Evolutionary conservation across 495 filamentous ascomycete species (phyloP), one percentile per base, ranked within the genome.

Genomic region (Hypomontagnella monticulosa): DNA sequence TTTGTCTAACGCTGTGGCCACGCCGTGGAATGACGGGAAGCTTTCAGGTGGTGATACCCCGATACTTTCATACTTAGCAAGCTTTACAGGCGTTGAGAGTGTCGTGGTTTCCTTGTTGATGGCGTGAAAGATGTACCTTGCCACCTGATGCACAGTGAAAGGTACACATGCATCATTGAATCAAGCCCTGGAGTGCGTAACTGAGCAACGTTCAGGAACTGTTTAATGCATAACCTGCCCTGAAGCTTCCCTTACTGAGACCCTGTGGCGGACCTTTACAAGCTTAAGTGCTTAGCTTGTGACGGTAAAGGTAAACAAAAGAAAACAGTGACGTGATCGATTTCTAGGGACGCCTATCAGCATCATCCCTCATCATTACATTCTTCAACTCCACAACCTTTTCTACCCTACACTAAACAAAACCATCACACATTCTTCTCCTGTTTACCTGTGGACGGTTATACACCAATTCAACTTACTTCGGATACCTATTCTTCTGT

Each of bases 271-370:
- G 23, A 27, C 6, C 23, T 27, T 27, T 27, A 27, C 23, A 27
- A 15, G 14, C 10, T 54, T 11, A 32, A 19, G 56, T 14, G 10
- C 50, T 44, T 38, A 38, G 10, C 20, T 14, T 46, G 3, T 23
- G 50, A 62, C 58, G 51, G 51, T 66, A 41, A 54, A 57, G 57
- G 64, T 62, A 67, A 63, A 63, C 60, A 60, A 63, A 69, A 64
- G 42, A 46, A 63, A 63, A 55, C 16, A 51, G 66, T 69, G 66
- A 69, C 66, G 66, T 63, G 65, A 63, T 69, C 60, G 54, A 63
- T 49, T 66, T 69, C 43, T 56, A 32, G 32, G 37, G n/a, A 27
- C 19, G 36, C 33, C 55, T 53, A 52, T 63, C 63, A 55, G 56
- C 59, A 48, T 63, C 62, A 36, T 63, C 50, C 48, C 11, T 69